Percentiles rank a stretch among this genome's conserved stretches.
Conservation (phyloP, 371 early-diverging fungal species). For the Mucor ambiguus region DNA sequence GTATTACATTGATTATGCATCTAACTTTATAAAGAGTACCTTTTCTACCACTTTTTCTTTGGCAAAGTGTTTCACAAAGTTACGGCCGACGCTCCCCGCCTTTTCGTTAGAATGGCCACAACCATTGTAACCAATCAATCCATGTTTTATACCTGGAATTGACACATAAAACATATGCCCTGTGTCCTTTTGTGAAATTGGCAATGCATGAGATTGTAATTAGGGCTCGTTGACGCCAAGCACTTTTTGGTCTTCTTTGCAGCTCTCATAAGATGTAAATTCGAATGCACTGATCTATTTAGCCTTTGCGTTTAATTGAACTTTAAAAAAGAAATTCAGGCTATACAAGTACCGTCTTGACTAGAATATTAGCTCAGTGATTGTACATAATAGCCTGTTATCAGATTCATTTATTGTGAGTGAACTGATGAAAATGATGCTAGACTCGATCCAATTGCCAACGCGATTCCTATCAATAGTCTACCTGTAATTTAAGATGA, state of each 20-base stretch:
- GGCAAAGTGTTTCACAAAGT: conserved; percentile 1
- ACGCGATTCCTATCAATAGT: too few species aligned
- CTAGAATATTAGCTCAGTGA: background rate
- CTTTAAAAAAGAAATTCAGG: background rate
- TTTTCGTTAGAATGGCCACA: background rate
- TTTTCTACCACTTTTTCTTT: background rate
- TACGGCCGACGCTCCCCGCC: conserved; percentile 2
- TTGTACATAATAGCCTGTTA: background rate
- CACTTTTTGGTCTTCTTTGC: background rate
- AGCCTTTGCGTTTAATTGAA: background rate
- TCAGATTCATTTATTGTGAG: background rate
- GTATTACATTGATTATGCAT: background rate
- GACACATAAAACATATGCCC: background rate
- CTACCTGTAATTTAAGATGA: too few species aligned
- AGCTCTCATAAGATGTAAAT: too few species aligned
- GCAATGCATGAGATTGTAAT: background rate
- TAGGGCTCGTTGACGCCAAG: background rate
- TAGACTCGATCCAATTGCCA: too few species aligned
- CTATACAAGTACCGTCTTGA: background rate
- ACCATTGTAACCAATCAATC: background rate
- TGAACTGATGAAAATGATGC: background rate
- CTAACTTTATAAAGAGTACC: background rate
- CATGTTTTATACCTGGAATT: background rate
- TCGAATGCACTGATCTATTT: background rate
- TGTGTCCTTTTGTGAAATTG: background rate